Evolutionary conservation across 1,284 basidiomycete species (phyloP).

Genomic region (Xanthoconium separans): DNA sequence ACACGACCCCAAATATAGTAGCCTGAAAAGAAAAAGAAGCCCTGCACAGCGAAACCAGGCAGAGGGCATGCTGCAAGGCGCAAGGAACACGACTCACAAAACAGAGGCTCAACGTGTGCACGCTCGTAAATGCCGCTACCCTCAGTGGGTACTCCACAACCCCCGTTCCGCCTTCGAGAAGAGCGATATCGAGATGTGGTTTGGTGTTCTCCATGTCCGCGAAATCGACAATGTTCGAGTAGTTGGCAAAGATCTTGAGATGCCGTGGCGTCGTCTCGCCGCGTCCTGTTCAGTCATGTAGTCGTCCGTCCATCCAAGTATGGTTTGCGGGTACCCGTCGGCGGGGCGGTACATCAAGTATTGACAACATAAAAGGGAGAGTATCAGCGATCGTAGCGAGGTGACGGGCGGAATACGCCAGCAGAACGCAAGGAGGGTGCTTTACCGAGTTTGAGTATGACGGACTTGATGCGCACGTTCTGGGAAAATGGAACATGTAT

Average conservation of each 20-base stretch:
- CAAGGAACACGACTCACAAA: conserved; percentile 54
- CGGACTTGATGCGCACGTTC: conserved; percentile 70
- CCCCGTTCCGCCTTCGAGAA: conserved; percentile 65
- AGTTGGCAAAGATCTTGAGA: conserved; percentile 69
- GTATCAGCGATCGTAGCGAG: conserved; percentile 9
- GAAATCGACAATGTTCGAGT: conserved; percentile 74
- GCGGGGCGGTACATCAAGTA: conserved; percentile 5
- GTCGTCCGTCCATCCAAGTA: conserved; percentile 5
- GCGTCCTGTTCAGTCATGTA: conserved; percentile 45
- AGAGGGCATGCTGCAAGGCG: conserved; percentile 11
- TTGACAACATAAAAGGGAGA: conserved; percentile 7
- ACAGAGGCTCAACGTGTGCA: conserved; percentile 71
- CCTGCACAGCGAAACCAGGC: conserved; percentile 7
- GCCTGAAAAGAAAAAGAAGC: conserved; percentile 16
- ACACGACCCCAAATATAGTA: conserved; percentile 22
- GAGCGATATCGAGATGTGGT: conserved; percentile 68
- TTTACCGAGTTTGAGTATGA: conserved; percentile 72
- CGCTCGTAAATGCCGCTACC: conserved; percentile 70
- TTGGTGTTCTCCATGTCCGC: conserved; percentile 62
- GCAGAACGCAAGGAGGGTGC: neutral
- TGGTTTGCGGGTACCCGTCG: conserved; percentile 3
- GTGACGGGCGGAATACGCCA: conserved; percentile 5
- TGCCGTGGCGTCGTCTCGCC: conserved; percentile 67
- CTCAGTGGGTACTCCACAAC: conserved; percentile 77
- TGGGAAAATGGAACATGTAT: conserved; percentile 79